Conservation (phyloP, 2,329 filamentous ascomycete genomes). For the Hypoxylon sp. region DNA sequence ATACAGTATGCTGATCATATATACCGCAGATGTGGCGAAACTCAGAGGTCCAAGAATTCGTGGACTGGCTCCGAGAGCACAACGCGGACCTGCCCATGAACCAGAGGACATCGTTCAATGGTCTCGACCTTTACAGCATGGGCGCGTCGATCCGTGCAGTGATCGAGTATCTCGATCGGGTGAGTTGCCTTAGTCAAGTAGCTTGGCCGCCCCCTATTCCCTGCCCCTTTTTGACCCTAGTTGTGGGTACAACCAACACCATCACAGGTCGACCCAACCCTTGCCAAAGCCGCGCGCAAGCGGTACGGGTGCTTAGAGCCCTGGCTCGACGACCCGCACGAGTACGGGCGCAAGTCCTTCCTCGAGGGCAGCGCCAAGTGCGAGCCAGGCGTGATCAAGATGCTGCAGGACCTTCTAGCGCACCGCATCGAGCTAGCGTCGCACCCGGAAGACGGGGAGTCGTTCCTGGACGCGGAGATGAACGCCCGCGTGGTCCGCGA, state of each 20-base stretch:
- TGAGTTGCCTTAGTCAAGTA: conserved; percentile 5
- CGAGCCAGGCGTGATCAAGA: conserved; percentile 61
- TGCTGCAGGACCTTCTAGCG: conserved; percentile 61
- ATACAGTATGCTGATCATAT: conserved; percentile 3
- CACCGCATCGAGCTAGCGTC: conserved; percentile 60
- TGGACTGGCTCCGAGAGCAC: conserved; percentile 65
- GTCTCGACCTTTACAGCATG: conserved; percentile 61
- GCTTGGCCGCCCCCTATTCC: neutral
- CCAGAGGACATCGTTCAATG: conserved; percentile 60
- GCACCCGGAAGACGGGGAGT: conserved; percentile 58
- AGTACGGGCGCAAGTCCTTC: conserved; percentile 62
- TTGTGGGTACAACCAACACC: neutral
- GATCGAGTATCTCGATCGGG: conserved; percentile 61
- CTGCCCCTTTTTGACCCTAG: neutral
- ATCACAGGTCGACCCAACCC: conserved; percentile 57
- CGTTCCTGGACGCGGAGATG: conserved; percentile 65
- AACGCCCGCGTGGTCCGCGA: conserved; percentile 65
- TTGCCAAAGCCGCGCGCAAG: conserved; percentile 60
- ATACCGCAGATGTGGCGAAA: conserved; percentile 67
- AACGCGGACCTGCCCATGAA: conserved; percentile 53
- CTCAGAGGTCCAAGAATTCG: conserved; percentile 64
- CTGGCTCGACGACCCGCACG: conserved; percentile 64
- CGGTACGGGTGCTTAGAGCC: conserved; percentile 63
- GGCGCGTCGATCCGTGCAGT: conserved; percentile 39
- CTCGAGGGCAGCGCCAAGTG: conserved; percentile 59